phyloP scores from a whole-genome alignment of 306 rosid genomes.

The Trifolium pratense region DNA sequence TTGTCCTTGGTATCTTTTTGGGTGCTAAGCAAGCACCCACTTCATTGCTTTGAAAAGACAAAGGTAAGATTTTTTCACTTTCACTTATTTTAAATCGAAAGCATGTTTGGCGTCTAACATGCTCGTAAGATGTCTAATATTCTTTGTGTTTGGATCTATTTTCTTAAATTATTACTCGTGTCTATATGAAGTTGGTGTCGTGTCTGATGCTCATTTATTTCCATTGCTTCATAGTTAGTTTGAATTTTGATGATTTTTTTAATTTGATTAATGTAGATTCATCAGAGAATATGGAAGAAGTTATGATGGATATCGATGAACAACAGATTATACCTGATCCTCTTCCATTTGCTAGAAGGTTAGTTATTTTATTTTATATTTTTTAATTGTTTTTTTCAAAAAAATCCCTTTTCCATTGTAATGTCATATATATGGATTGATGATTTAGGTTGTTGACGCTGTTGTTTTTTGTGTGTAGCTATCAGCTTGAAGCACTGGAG shows the following conservation, averaged over 20 bases:
- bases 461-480: constrained; percentile 49
- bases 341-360: background rate
- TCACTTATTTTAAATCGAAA: background rate
- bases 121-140: too few species aligned
- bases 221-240: background rate
- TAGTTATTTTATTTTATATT: background rate
- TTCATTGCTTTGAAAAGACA: too few species aligned
- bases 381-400: too few species aligned
- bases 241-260: background rate
- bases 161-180: too few species aligned
- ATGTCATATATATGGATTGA: too few species aligned
- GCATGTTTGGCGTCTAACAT: background rate
- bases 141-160: too few species aligned
- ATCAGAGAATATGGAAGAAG: background rate
- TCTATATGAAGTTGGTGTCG: background rate
- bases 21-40: too few species aligned
- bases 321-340: background rate
- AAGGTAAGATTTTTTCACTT: too few species aligned
- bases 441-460: too few species aligned
- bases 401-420: background rate
- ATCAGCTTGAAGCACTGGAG: constrained; percentile 80
- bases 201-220: background rate
- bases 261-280: background rate
- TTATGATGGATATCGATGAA: background rate
- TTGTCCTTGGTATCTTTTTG: background rate